These are phyloP conservation scores for Apostasia shenzhenica DNA, from an alignment of 106 monocot species.

Conservation along the genomic window DNA sequence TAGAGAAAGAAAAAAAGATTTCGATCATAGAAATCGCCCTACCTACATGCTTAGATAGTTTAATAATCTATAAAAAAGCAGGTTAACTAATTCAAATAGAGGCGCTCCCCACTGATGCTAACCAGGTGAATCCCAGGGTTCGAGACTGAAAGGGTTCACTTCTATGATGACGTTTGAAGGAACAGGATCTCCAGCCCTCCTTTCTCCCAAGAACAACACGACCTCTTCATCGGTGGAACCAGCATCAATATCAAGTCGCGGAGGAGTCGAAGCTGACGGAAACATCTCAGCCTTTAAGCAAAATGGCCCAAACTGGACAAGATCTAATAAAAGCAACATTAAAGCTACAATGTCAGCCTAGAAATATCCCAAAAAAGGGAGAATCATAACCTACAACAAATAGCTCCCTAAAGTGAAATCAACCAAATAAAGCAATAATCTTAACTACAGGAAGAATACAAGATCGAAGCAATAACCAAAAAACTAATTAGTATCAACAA, in stretches of 20 bases:
- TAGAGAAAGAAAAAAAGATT: neutral
- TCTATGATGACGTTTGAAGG: slow-evolving; percentile 30
- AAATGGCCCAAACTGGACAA: too few relatives aligned
- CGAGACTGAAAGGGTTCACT: slow-evolving; percentile 29
- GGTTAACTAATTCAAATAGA: neutral
- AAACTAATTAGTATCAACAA: too few relatives aligned
- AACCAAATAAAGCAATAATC: too few relatives aligned
- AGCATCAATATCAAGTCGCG: slow-evolving; percentile 1
- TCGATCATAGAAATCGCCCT: neutral
- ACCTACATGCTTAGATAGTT: neutral
- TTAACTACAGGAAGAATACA: too few relatives aligned
- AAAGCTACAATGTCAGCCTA: too few relatives aligned
- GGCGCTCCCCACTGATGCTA: slow-evolving; percentile 1
- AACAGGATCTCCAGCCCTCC: slow-evolving; percentile 25
- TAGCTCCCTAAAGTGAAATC: too few relatives aligned
- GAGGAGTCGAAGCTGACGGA: neutral
- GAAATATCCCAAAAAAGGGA: too few relatives aligned
- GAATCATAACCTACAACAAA: too few relatives aligned
- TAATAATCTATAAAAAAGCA: neutral
- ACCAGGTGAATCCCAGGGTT: slow-evolving; percentile 32
- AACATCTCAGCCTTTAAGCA: neutral
- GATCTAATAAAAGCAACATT: too few relatives aligned
- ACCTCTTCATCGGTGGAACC: slow-evolving; percentile 1
- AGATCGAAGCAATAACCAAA: too few relatives aligned
- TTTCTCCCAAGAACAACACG: slow-evolving; percentile 10